These are phyloP conservation scores for Porphyrellus sp. DNA, from an alignment of 1,284 basidiomycete genomes.

Conservation along the genomic window DNA sequence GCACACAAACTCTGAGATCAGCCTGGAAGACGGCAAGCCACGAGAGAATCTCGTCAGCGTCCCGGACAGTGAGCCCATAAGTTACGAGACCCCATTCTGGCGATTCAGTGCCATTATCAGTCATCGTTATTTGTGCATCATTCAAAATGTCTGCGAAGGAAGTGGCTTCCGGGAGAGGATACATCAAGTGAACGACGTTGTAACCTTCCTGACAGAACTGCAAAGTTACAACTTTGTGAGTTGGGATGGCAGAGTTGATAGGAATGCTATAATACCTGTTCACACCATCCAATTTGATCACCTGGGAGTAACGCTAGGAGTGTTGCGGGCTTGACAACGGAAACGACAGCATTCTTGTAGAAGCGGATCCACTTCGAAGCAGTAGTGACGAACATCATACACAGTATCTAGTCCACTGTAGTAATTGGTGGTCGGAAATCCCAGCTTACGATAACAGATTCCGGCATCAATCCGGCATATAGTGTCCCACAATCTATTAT, in stretches of 20 bases:
- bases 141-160: conserved; percentile 22
- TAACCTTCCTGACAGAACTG: conserved; percentile 48
- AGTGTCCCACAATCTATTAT: conserved; percentile 11
- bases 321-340: conserved; percentile 30
- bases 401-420: no score
- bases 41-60: conserved; percentile 22
- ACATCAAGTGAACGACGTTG: conserved; percentile 36
- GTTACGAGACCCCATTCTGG: conserved; percentile 39
- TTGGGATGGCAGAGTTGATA: not conserved
- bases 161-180: conserved; percentile 22
- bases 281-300: conserved; percentile 37
- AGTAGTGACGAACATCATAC: not conserved
- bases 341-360: conserved; percentile 29
- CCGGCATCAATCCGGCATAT: no score
- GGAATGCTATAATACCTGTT: conserved; percentile 33
- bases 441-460: no score
- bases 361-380: conserved; percentile 11
- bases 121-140: conserved; percentile 16
- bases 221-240: not conserved
- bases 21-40: conserved; percentile 16
- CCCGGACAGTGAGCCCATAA: conserved; percentile 36
- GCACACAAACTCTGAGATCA: conserved; percentile 36
- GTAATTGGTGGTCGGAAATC: not conserved
- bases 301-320: conserved; percentile 32
- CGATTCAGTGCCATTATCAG: conserved; percentile 3